Conservation (phyloP, 1,139 yeast species). For the Meyerozyma carpophila region DNA sequence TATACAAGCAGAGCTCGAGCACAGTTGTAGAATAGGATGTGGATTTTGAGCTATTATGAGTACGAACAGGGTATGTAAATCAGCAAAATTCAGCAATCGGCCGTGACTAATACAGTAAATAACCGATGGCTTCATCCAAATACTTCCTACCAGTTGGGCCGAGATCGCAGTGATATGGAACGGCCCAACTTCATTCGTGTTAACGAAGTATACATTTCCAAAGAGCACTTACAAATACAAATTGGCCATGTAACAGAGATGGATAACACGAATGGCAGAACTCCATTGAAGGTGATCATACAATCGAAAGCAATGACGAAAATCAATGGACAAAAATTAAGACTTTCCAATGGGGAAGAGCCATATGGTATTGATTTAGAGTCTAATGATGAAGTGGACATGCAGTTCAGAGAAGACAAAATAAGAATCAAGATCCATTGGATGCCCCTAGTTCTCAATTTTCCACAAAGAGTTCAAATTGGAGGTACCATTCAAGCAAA, state of each 20-base stretch:
- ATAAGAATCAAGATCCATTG: slow-evolving; percentile 15
- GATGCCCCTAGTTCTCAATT: slow-evolving; percentile 13
- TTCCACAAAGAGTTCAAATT: slow-evolving; percentile 2
- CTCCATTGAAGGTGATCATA: slow-evolving; percentile 19
- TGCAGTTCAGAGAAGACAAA: slow-evolving; percentile 12
- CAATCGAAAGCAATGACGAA: slow-evolving; percentile 27
- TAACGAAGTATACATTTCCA: slow-evolving; percentile 23
- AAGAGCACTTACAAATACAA: slow-evolving; percentile 23
- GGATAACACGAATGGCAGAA: slow-evolving; percentile 8
- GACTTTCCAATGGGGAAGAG: slow-evolving; percentile 14
- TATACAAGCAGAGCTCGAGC: not conserved
- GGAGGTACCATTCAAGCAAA: slow-evolving; percentile 1
- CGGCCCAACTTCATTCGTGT: slow-evolving; percentile 17
- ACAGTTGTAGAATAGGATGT: slow-evolving; percentile 5
- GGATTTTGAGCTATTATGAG: slow-evolving; percentile 9
- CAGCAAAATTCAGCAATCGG: not conserved
- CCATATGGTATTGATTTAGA: slow-evolving; percentile 16
- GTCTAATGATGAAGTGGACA: slow-evolving; percentile 3
- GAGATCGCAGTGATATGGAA: slow-evolving; percentile 16
- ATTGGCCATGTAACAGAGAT: slow-evolving; percentile 11
- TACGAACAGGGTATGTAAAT: not conserved
- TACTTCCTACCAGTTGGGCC: slow-evolving; percentile 22
- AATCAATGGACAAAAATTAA: slow-evolving; percentile 23
- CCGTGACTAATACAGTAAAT: slow-evolving; percentile 4
- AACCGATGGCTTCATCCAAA: slow-evolving; percentile 12